Base-by-base conservation (phyloP, 768 basidiomycete species). In the Artomyces pyxidatus region DNA sequence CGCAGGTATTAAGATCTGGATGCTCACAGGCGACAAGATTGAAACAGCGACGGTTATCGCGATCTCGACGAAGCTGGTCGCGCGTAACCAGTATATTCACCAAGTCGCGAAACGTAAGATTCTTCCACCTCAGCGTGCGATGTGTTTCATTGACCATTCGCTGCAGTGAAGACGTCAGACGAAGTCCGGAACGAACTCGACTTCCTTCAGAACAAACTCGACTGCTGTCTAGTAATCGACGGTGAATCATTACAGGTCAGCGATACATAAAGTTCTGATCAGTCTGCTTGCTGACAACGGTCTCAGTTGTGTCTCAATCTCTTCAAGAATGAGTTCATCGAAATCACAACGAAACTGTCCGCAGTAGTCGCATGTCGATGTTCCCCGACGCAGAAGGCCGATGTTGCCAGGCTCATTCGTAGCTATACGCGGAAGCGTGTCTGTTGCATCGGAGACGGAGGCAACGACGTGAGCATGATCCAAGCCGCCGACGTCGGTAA, bases 391-490 rank as follows among this genome's bases (percentile, higher is more conserved):
- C 96, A 98, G 68, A 99, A 99, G 66, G 96, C 96, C 9, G 95
- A 98, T 61, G 91, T 99, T 4, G 95, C 96, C 0, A 80, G 91
- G 4, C 71, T 99, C 29, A 98, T 99, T 53, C 84, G 96, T 6
- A 73, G 77, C 16, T 83, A 84, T 61, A 96, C 95, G 3, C 87
- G 82, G 68, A 98, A 97, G 65, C 81, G 95, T 0, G 95, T 99
- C 0, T 98, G 95, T 65, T 98, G 96, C 62, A 98, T 98, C 50
- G 96, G 96, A 2, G 96, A 99, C 68, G 96, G 96, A 28, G 96
- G 96, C 4, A 99, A 99, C 64, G 96, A 99, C 63, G 96, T 99
- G 54, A 92, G 89, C 64, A 99, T 99, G 96, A 99, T 99, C 53
- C 96, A 98, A 61, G 96, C 96, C 1, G 96, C 96, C 2, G 92